phyloP scores from a whole-genome alignment of 2,329 filamentous ascomycete genomes.

The Lachnellula suecica region DNA sequence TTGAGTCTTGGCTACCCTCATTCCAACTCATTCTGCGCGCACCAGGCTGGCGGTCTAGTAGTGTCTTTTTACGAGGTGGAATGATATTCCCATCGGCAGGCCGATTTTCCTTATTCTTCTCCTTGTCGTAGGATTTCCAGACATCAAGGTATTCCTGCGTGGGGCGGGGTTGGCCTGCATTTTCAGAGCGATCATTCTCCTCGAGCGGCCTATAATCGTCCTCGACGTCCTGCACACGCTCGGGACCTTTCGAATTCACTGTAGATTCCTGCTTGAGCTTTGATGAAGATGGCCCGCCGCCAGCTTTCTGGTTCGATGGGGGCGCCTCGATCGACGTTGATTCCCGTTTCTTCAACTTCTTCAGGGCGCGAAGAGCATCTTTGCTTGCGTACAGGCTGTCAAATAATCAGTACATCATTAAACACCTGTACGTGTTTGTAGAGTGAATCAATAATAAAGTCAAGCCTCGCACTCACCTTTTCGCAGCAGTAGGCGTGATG shows the following conservation, averaged over 20 bases:
- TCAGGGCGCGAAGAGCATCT: background rate
- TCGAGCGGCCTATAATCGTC: constrained; percentile 5
- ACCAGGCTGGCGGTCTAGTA: constrained; percentile 21
- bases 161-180: background rate
- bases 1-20: constrained; percentile 12
- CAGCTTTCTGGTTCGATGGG: constrained; percentile 2
- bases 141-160: constrained; percentile 7
- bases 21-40: constrained; percentile 20
- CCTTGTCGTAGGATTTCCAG: constrained; percentile 12
- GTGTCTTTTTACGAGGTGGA: constrained; percentile 6
- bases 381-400: background rate
- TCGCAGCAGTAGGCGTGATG: constrained; percentile 11
- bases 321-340: background rate
- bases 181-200: background rate
- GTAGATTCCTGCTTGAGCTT: background rate
- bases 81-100: constrained; percentile 1
- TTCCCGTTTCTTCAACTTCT: background rate
- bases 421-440: background rate
- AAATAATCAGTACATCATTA: background rate
- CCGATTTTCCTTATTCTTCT: constrained; percentile 33
- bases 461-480: constrained; percentile 10
- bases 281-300: background rate
- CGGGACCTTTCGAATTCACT: background rate
- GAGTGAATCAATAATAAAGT: background rate
- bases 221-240: background rate